Percentiles rank a stretch among this genome's conserved stretches.
phyloP scores from a whole-genome alignment of 306 rosid genomes.

The Dalbergia oliveri region DNA sequence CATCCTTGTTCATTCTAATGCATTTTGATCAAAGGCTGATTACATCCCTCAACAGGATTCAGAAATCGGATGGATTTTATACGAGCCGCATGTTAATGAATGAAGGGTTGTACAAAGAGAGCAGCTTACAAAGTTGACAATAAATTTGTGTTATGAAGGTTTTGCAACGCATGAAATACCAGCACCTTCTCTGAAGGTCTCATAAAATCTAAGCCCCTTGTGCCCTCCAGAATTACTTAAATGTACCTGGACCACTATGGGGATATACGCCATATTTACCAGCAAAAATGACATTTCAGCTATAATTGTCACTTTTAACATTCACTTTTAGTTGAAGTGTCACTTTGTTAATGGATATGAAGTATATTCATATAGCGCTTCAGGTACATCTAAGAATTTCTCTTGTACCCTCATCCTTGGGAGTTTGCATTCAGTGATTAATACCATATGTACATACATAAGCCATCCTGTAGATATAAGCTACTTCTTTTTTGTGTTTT shows the following conservation, averaged over 20 bases:
- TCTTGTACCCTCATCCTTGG: conserved; percentile 36
- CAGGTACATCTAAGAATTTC: neutral
- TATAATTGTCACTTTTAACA: too few relatives aligned
- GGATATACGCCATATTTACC: too few relatives aligned
- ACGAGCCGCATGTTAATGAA: conserved; percentile 34
- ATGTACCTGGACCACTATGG: too few relatives aligned
- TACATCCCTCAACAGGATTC: conserved; percentile 52
- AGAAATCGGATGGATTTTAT: conserved; percentile 35
- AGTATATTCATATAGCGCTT: too few relatives aligned
- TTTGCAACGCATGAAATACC: conserved; percentile 42
- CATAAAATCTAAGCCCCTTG: conserved; percentile 38
- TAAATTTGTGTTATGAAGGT: conserved; percentile 46
- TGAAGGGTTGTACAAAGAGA: conserved; percentile 49
- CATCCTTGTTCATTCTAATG: conserved; percentile 27
- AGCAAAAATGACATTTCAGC: too few relatives aligned
- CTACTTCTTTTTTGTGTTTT: conserved; percentile 25
- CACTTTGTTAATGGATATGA: too few relatives aligned
- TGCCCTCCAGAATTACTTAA: too few relatives aligned
- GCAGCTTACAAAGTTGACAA: conserved; percentile 50
- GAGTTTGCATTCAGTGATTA: conserved; percentile 36
- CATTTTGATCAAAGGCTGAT: conserved; percentile 36
- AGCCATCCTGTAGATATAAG: conserved; percentile 52
- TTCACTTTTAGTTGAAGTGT: too few relatives aligned
- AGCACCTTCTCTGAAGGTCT: conserved; percentile 33
- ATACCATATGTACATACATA: conserved; percentile 53